phyloP scores from a whole-genome alignment of 2,329 filamentous ascomycete genomes.

The Eurotiales sp. region DNA sequence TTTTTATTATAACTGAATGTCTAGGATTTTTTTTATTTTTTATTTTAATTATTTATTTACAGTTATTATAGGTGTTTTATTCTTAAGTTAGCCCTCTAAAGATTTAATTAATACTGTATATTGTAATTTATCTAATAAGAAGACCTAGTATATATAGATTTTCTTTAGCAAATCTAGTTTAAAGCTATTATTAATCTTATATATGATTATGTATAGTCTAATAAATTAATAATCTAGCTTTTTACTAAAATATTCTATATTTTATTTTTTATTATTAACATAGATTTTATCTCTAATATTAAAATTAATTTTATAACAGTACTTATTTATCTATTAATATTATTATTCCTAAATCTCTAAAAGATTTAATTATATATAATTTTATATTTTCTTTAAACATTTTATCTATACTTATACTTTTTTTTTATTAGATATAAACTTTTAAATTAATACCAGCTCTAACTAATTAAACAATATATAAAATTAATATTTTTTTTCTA shows the following conservation, averaged over 20 bases:
- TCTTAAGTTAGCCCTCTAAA: neutral
- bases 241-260: neutral
- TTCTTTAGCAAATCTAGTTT: neutral
- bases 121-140: conserved; percentile 4
- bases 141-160: conserved; percentile 8
- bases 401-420: neutral
- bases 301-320: conserved; percentile 1
- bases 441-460: neutral
- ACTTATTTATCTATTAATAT: neutral
- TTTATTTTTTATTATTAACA: neutral
- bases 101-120: neutral
- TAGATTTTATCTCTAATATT: neutral
- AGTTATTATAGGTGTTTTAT: neutral
- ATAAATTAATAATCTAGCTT: neutral
- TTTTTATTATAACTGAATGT: neutral
- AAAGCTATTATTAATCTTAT: neutral
- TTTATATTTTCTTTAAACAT: conserved; percentile 4
- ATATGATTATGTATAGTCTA: neutral
- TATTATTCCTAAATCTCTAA: neutral
- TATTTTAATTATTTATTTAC: conserved; percentile 7
- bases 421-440: neutral
- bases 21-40: conserved; percentile 14
- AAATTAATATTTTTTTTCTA: conserved; percentile 1
- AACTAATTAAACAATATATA: conserved; percentile 14
- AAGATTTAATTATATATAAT: conserved; percentile 2